Evolutionary conservation across 768 basidiomycete species (phyloP), one percentile per base, ranked within the genome.

Genomic region (Mycena olivaceomarginata): DNA sequence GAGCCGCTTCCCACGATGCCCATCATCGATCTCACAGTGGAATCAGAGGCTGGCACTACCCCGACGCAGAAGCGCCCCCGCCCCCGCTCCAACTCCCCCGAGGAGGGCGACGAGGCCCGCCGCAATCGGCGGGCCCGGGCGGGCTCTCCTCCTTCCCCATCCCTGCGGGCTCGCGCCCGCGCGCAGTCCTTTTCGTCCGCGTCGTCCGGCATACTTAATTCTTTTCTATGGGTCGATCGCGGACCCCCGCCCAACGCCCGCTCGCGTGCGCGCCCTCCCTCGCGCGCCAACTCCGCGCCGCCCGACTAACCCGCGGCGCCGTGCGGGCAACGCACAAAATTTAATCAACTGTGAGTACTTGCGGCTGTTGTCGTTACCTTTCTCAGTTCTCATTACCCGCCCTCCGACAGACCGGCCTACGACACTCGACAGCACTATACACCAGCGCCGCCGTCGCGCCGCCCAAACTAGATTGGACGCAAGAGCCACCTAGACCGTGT

Each of bases 51-150:
- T 8, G 66, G 72, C 25, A 77, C 78, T 3, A 79, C 78, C 39
- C 78, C 78, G 9, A 79, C 78, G 43, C 74, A 76, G 48, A 79
- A 79, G 75, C 78, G 78, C n/a, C 78, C 78, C 31, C 75, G 78
- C 13, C 78, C 78, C 22, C 75, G 75, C 12, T 79, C 78, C 9
- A 77, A 64, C 48, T n/a, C 46, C 1, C 57, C 75, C 45, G 75
- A 70, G 60, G 75, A 79, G 11, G 59, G 59, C 56, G 70, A 69
- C 39, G 75, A 77, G 16, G 78, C 66, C 7, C 74, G 78, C n/a
- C 72, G 74, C 46, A 73, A 76, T 37, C 78, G 78, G 4, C 67
- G 75, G 8, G 69, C 75, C 0, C 67, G 72, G 8, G 72, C 75
- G 1, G 46, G 45, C 25, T 31, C 75, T 10, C 78, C 78, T 12